Conservation (phyloP, 805 yeast species). For the Kuraishia molischiana region DNA sequence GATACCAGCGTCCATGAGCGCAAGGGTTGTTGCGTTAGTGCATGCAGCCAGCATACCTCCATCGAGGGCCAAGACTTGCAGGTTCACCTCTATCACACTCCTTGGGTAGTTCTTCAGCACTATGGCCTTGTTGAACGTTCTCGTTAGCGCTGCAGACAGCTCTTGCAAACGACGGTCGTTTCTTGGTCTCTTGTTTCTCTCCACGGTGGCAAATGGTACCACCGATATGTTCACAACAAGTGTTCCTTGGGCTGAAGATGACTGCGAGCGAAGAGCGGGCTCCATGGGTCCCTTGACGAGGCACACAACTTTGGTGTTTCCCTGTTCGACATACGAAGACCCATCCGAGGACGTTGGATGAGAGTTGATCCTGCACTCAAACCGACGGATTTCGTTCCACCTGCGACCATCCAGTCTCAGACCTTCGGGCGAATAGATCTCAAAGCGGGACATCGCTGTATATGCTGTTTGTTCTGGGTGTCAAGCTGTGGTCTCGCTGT, state of each 20-base stretch:
- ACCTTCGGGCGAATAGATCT: slow-evolving; percentile 93
- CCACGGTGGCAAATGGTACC: slow-evolving; percentile 74
- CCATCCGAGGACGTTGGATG: slow-evolving; percentile 89
- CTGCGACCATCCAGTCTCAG: slow-evolving; percentile 88
- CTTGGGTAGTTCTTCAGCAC: slow-evolving; percentile 71
- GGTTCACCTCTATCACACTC: slow-evolving; percentile 64
- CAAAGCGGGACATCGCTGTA: slow-evolving; percentile 36
- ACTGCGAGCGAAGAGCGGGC: slow-evolving; percentile 48
- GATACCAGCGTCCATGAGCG: slow-evolving; percentile 90
- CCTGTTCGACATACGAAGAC: slow-evolving; percentile 85
- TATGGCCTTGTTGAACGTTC: slow-evolving; percentile 68
- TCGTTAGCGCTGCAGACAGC: slow-evolving; percentile 52
- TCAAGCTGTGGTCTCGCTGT: background rate
- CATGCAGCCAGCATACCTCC: slow-evolving; percentile 80
- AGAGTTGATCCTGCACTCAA: slow-evolving; percentile 75
- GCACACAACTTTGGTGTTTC: slow-evolving; percentile 82
- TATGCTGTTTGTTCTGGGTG: background rate
- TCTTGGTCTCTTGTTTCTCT: slow-evolving; percentile 58
- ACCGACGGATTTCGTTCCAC: slow-evolving; percentile 84
- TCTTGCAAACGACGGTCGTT: slow-evolving; percentile 67
- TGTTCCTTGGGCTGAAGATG: slow-evolving; percentile 40
- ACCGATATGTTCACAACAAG: slow-evolving; percentile 58
- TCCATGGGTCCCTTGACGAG: slow-evolving; percentile 87
- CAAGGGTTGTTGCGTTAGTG: slow-evolving; percentile 80
- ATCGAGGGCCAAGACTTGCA: slow-evolving; percentile 80